Percentiles rank a stretch among this genome's conserved stretches.
phyloP scores from a whole-genome alignment of 208 protist genomes.

The Trypanosoma melophagium region DNA sequence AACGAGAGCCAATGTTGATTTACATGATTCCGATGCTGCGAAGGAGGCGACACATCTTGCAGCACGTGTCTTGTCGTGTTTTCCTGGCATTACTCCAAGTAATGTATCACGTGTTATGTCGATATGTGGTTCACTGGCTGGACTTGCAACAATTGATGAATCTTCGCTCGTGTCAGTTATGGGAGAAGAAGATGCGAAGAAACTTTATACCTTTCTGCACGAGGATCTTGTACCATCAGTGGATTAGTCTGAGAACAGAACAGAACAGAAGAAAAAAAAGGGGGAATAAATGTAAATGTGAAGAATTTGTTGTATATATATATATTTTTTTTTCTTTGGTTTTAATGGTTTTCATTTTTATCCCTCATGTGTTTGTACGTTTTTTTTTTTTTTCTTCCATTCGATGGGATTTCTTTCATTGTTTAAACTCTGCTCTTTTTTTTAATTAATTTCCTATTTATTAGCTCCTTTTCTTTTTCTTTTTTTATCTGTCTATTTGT shows the following conservation, averaged over 20 bases:
- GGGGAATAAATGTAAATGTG: constrained; percentile 1
- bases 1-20: constrained; percentile 39
- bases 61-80: constrained; percentile 63
- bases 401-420: not conserved
- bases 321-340: constrained; percentile 34
- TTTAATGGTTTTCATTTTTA: constrained; percentile 8
- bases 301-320: constrained; percentile 15
- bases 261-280: not conserved
- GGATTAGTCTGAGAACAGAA: constrained; percentile 8
- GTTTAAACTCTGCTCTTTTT: not conserved
- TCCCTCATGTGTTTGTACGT: not conserved
- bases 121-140: constrained; percentile 69
- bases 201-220: constrained; percentile 70
- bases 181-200: constrained; percentile 41
- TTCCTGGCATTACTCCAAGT: constrained; percentile 67
- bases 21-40: constrained; percentile 28
- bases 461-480: too few relatives aligned
- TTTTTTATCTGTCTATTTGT: too few relatives aligned
- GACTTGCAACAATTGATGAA: constrained; percentile 69
- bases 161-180: constrained; percentile 50
- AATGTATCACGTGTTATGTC: constrained; percentile 72
- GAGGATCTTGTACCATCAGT: constrained; percentile 33
- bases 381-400: constrained; percentile 11
- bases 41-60: constrained; percentile 59
- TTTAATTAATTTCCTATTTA: too few relatives aligned